Base-by-base conservation (phyloP, 2,329 filamentous ascomycete species). In the Xylariaceae sp. region DNA sequence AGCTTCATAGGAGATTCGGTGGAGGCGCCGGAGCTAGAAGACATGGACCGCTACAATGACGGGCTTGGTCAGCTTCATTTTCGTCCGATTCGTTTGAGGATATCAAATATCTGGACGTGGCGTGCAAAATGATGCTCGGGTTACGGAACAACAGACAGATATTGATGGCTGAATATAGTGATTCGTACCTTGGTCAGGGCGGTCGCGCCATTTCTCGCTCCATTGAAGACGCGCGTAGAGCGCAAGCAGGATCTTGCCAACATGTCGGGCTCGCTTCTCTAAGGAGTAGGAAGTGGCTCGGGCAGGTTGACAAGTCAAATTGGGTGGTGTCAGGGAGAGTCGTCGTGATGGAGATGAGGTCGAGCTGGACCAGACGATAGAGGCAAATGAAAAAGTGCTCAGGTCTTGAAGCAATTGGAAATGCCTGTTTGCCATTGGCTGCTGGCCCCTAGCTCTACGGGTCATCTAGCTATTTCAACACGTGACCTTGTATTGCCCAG, bases 191-290 rank as follows among this genome's bases (percentile, higher is more conserved):
- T 87, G 64, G 83, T 74, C 62, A 83, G 72, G 66, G 80, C 79
- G 67, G 81, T 75, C 66, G 83, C 76, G 70, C 79, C 78, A 76
- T 85, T 85, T 74, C 82, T 77, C 63, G 84, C 79, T 70, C 83
- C 77, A 76, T 83, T 85, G 76, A 89, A 78, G 64, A 85, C 79
- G 81, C 89, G 89, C 81, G 86, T 79, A 69, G 87, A 83, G 78
- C 89, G 89, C 79, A 94, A 74, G 74, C 82, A 82, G 73, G 89
- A 89, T 79, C 89, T 87, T 75, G 88, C 86, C 80, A 96, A 83
- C 91, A 97, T 96, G 67, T 70, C 85, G 78, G 69, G 68, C 68
- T 63, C 65, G 57, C 62, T 64, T 61, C 63, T 67, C 64, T 64
- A 59, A 59, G 63, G 59, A 60, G 57, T 57, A 57, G 59, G 51